phyloP scores from a whole-genome alignment of 1,284 basidiomycete genomes.

The Boletellus deceptivus region DNA sequence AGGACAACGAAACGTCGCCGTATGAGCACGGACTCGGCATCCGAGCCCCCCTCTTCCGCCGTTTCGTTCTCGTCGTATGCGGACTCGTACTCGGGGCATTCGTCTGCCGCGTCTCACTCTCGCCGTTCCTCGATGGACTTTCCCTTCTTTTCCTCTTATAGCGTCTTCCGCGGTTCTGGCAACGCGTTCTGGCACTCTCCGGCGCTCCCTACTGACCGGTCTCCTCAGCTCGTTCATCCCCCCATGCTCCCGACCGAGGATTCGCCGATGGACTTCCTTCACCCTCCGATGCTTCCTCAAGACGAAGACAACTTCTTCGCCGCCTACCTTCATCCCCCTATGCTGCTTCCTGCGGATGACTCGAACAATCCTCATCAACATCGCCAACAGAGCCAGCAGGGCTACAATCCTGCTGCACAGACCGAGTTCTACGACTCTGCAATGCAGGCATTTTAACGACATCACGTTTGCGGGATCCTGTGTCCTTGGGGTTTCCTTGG shows the following conservation, averaged over 20 bases:
- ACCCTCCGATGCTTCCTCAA: conserved; percentile 47
- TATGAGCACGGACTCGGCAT: conserved; percentile 71
- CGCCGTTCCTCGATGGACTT: conserved; percentile 61
- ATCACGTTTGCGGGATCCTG: conserved; percentile 2
- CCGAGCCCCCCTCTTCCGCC: conserved; percentile 61
- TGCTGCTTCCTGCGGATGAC: conserved; percentile 43
- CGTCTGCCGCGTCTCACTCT: conserved; percentile 41
- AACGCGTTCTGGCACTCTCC: conserved; percentile 74
- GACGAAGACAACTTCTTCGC: conserved; percentile 54
- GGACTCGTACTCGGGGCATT: conserved; percentile 41
- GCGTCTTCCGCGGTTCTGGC: conserved; percentile 48
- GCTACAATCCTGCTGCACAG: conserved; percentile 18
- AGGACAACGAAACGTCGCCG: conserved; percentile 62
- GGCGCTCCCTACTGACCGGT: conserved; percentile 53
- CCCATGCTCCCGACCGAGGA: conserved; percentile 54
- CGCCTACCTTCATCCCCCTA: conserved; percentile 58
- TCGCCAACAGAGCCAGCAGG: conserved; percentile 38
- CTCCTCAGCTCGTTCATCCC: conserved; percentile 56
- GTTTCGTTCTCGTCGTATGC: conserved; percentile 52
- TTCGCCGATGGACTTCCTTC: conserved; percentile 51
- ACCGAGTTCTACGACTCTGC: conserved; percentile 29
- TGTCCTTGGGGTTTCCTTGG: conserved; percentile 11
- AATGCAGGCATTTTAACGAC: conserved; percentile 29
- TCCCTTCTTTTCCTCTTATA: conserved; percentile 49
- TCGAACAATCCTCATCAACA: conserved; percentile 33